Conservation (phyloP, 805 yeast species). For the Starmerella gropengiesseri region DNA sequence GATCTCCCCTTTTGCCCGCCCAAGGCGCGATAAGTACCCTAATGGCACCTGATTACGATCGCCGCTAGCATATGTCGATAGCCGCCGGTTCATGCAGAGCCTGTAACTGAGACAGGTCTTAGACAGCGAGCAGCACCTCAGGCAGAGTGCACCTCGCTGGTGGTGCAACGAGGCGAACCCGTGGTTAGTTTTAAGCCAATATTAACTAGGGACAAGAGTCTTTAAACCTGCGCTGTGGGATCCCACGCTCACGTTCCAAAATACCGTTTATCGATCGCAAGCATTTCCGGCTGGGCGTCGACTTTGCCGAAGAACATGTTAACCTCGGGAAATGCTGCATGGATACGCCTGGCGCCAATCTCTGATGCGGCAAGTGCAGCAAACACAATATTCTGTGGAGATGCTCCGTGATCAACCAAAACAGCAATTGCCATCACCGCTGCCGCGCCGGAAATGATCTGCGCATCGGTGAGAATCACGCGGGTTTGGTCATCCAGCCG, state of each 20-base stretch:
- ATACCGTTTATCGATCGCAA: conserved; percentile 66
- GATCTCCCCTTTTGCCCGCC: no score
- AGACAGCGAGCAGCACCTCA: no score
- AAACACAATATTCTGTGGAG: conserved; percentile 49
- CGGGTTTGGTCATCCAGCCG: conserved; percentile 26
- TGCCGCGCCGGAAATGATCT: conserved; percentile 84
- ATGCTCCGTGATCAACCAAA: conserved; percentile 66
- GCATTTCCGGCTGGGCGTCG: conserved; percentile 42
- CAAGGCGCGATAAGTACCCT: no score
- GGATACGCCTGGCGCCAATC: conserved; percentile 59
- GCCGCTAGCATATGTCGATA: no score
- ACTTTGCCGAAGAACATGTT: conserved; percentile 59
- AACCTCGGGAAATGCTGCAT: conserved; percentile 62
- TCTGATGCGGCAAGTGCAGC: conserved; percentile 69
- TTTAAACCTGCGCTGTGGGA: background rate
- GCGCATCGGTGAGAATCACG: conserved; percentile 72
- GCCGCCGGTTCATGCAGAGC: no score
- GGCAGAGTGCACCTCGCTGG: no score
- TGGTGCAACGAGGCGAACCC: no score
- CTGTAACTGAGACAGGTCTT: no score
- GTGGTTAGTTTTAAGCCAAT: no score
- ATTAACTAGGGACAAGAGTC: no score
- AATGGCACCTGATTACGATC: no score
- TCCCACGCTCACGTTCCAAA: conserved; percentile 46
- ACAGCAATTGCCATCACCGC: conserved; percentile 90